Evolutionary conservation across 768 basidiomycete species (phyloP), one percentile per base, ranked within the genome.

Genomic region (Boletus speciosus): DNA sequence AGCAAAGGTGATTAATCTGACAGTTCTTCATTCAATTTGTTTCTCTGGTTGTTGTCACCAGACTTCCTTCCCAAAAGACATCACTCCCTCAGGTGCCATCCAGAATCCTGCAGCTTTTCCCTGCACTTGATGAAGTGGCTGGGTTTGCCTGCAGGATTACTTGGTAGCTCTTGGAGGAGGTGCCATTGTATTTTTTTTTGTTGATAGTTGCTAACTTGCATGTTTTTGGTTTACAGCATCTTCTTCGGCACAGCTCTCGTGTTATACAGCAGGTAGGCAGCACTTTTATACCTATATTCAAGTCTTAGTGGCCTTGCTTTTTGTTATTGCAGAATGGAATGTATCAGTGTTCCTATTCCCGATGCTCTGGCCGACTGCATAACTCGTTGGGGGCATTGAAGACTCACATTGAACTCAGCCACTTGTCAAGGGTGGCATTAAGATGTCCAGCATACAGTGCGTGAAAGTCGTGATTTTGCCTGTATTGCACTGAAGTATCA

Each of bases 401-500:
- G 39, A 55, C 48, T 2, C 69, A 70, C 34, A 51, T 72, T 1
- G 64, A 72, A 21, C 61, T 72, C 19, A 70, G 69, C 27, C 69
- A 70, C 38, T 8, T 70, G 29, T 70, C 69, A 16, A 60, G 69
- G 27, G 52, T 70, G 5, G 38, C 62, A n/a, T n/a, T 70, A 10
- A 39, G 34, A 21, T 70, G 69, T 51, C 70, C 66, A 0, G 55
- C 57, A 2, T 56, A 48, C n/a, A 63, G 68, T 70, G 56, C 2
- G 66, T 60, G 37, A 14, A 21, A 12, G 16, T 34, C 12, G 2
- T 15, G 7, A 16, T 8, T 6, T n/a, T 44, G 21, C 40, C 21
- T 16, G 8, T 42, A 34, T 15, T n/a, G 23, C 25, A 16, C 54
- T 65, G n/a, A 68, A 25, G 25, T 21, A 11, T 6, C 23, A 6